Evolutionary conservation across 148 eudicot genomes (phyloP).

Genomic region (Rhododendron griersonianum): DNA sequence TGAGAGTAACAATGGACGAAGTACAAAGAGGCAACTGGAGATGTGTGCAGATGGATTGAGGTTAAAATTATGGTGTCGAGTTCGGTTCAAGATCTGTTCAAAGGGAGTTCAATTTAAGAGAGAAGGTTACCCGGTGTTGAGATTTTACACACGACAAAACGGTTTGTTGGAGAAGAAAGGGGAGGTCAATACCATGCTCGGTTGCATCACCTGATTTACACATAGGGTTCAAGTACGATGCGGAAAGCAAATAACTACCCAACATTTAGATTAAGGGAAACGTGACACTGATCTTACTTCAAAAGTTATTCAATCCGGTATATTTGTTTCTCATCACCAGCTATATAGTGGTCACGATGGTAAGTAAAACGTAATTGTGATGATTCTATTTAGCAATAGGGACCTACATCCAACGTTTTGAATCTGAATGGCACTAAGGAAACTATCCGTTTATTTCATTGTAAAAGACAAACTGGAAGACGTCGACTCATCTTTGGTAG

Average conservation of each 20-base stretch:
- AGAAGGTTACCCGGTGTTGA: neutral
- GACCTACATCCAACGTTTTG: no score
- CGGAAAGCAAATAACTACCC: neutral
- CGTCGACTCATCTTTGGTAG: no score
- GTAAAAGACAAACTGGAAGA: no score
- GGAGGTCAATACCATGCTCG: neutral
- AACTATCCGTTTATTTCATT: no score
- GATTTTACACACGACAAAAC: neutral
- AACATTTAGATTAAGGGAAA: no score
- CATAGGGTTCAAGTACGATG: neutral
- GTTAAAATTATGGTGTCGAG: neutral
- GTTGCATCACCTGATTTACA: neutral
- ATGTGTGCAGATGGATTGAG: neutral
- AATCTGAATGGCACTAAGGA: no score
- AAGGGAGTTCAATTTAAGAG: neutral
- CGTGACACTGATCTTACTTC: neutral
- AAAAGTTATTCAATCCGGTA: no score
- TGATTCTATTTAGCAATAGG: no score
- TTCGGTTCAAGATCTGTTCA: neutral
- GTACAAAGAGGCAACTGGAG: neutral
- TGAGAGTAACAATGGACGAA: neutral
- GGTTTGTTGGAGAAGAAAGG: neutral
- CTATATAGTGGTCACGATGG: no score
- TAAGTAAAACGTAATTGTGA: no score
- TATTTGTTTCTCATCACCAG: no score